phyloP scores from a whole-genome alignment of 345 rosid genomes.

The Hibiscus tridactylites region DNA sequence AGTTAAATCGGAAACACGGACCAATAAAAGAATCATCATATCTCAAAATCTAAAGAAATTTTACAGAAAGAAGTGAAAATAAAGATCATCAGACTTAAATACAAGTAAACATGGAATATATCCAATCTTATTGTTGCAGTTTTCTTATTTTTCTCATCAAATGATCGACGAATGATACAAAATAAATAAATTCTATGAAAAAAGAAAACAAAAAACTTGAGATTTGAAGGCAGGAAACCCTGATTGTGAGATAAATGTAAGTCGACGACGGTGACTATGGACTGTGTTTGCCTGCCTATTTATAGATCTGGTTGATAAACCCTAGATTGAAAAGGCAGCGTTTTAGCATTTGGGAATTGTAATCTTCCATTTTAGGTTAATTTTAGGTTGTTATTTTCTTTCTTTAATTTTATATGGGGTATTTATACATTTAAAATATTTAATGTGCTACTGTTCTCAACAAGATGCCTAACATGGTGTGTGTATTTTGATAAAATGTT shows the following conservation, averaged over 20 bases:
- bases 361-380: too few relatives aligned
- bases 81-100: constrained; percentile 3
- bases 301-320: neutral
- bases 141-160: neutral
- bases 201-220: too few relatives aligned
- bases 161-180: neutral
- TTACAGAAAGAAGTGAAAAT: neutral
- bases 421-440: too few relatives aligned
- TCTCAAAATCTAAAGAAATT: neutral
- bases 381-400: too few relatives aligned
- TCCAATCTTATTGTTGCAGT: neutral
- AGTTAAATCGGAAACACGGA: constrained; percentile 26
- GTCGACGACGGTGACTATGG: neutral
- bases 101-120: neutral
- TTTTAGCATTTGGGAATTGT: too few relatives aligned
- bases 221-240: neutral
- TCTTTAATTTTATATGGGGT: too few relatives aligned
- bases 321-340: neutral
- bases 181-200: too few relatives aligned
- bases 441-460: too few relatives aligned
- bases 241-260: too few relatives aligned
- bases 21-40: constrained; percentile 14
- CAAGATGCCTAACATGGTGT: too few relatives aligned
- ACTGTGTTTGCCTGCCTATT: neutral
- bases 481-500: too few relatives aligned